Evolutionary conservation across 192 early-diverging fungal genomes (phyloP).

Genomic region (Backusella macrospora): DNA sequence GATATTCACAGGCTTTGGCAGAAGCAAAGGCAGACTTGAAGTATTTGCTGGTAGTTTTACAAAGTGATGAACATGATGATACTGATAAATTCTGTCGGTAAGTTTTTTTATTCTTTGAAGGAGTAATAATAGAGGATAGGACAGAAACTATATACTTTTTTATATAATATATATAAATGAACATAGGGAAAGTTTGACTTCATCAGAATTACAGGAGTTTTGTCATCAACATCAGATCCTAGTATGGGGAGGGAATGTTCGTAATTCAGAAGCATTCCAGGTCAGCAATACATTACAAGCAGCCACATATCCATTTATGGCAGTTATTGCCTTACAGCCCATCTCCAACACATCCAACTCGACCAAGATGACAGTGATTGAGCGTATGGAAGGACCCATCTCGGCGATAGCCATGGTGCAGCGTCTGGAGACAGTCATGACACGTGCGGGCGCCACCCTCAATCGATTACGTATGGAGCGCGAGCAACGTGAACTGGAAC

Average conservation of each 20-base stretch:
- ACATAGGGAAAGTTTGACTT: conserved; percentile 50
- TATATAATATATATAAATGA: too few relatives aligned
- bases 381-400: conserved; percentile 64
- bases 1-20: conserved; percentile 66
- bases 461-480: conserved; percentile 63
- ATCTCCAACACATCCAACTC: conserved; percentile 10
- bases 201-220: conserved; percentile 25
- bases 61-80: conserved; percentile 86
- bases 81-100: conserved; percentile 67
- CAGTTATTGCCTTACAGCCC: conserved; percentile 67
- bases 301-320: conserved; percentile 82
- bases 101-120: not conserved
- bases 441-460: conserved; percentile 58
- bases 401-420: conserved; percentile 52
- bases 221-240: conserved; percentile 26
- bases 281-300: conserved; percentile 73
- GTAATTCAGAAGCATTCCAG: conserved; percentile 71
- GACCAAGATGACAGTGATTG: conserved; percentile 59
- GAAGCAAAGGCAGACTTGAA: conserved; percentile 71
- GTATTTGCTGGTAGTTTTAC: conserved; percentile 75
- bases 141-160: not conserved
- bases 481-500: conserved; percentile 66
- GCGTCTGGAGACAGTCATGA: conserved; percentile 51
- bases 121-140: not conserved
- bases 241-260: conserved; percentile 77